Base-by-base conservation (phyloP, 441 rosid species). In the Erodium chrysanthum region DNA sequence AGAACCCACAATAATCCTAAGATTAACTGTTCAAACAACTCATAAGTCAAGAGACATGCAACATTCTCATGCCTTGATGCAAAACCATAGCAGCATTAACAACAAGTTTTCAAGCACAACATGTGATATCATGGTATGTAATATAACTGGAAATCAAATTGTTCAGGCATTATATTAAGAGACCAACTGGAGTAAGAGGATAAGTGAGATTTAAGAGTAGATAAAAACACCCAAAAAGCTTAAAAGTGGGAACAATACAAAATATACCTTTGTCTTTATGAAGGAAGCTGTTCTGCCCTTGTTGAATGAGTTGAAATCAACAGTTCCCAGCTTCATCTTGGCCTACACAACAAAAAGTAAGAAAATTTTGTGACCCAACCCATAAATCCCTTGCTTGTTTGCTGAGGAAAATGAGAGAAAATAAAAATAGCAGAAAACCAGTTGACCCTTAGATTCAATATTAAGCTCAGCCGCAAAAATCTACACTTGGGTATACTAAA, bases 251-350 rank as follows among this genome's bases (percentile, higher is more conserved):
- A 54, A 18, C 14, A 54, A 54, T 54, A 8, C 27, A 54, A 8
- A 18, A 23, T 25, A 61, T 79, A 86, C 97, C 89, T 85, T 83
- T 4, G 78, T 72, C 76, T 81, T 87, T 14, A 67, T 29, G 66
- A 85, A 74, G 2, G 80, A 77, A 68, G 74, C 77, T 58, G 48
- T 37, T 67, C 74, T 76, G 69, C 76, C 80, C 68, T 72, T 77
- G 46, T 66, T 70, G 25, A 80, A 79, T 27, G 29, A 27, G 29
- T 27, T 27, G 40, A 35, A 35, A 71, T 74, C 68, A 0, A 76
- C 73, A 69, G 66, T 82, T 66, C 91, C 83, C 71, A 82, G 78
- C 83, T 83, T 85, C 73, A 78, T 72, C 75, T 82, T 86, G 23
- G 81, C 87, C 96, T 86, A 77, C 25, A 35, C 20, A 65, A 31